A percentile compares a stretch with the other conserved stretches of the same genome.
These are phyloP conservation scores for Umbelopsis sp. DNA, from an alignment of 192 early-diverging fungal genomes.

Conservation along the genomic window DNA sequence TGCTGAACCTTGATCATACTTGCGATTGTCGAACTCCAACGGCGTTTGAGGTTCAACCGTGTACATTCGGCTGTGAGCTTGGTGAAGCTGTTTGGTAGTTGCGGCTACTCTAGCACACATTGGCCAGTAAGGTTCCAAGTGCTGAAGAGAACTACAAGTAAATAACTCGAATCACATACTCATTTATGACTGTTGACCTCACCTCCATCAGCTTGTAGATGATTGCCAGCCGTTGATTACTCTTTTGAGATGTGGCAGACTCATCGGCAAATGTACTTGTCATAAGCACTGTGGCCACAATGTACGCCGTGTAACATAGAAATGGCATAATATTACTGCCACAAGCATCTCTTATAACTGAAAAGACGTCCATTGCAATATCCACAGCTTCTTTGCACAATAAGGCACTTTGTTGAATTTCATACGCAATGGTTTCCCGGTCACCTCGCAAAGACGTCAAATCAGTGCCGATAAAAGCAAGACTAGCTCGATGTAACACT, in stretches of 20 bases:
- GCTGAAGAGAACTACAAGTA: background rate
- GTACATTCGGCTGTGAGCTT: conserved; percentile 31
- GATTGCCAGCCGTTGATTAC: conserved; percentile 21
- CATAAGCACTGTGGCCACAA: conserved; percentile 37
- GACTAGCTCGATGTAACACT: conserved; percentile 32
- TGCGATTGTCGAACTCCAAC: background rate
- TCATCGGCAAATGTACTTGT: conserved; percentile 30
- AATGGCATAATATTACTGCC: conserved; percentile 31
- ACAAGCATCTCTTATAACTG: conserved; percentile 23
- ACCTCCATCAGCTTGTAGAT: conserved; percentile 33
- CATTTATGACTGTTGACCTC: background rate
- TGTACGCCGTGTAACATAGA: conserved; percentile 35
- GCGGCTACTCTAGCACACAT: conserved; percentile 30
- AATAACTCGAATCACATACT: background rate
- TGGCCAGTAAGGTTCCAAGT: conserved; percentile 32
- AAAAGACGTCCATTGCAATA: conserved; percentile 28
- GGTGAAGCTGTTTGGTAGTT: conserved; percentile 28
- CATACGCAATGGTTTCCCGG: background rate
- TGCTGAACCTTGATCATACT: conserved; percentile 1
- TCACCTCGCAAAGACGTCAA: background rate
- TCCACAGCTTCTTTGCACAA: conserved; percentile 28
- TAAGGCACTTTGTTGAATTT: background rate
- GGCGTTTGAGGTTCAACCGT: conserved; percentile 6
- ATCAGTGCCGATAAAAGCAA: conserved; percentile 29
- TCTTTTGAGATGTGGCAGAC: conserved; percentile 20